Evolutionary conservation across 2,329 filamentous ascomycete genomes (phyloP).

Genomic region (Aurifilum marmelostoma): DNA sequence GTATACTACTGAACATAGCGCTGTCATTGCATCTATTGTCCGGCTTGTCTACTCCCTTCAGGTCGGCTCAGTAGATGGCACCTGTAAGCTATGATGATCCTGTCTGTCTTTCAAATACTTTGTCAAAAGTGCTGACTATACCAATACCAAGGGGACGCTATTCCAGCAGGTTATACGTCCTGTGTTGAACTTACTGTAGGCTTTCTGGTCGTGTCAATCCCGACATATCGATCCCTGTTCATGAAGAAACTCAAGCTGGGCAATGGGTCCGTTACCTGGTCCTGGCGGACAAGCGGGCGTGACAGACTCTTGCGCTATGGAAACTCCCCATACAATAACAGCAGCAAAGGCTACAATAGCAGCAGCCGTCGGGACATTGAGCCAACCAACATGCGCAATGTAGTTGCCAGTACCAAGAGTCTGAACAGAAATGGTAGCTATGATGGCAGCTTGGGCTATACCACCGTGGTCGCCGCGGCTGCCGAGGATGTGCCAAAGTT

Average conservation of each 20-base stretch:
- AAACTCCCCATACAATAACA: not conserved
- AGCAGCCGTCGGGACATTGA: not conserved
- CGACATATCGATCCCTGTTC: constrained; percentile 9
- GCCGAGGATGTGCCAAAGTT: not conserved
- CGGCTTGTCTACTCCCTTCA: not conserved
- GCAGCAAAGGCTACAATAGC: not conserved
- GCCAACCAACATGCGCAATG: too few species aligned
- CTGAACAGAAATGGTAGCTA: not conserved
- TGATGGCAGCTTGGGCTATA: not conserved
- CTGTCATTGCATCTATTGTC: not conserved
- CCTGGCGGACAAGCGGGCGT: not conserved
- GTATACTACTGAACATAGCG: not conserved
- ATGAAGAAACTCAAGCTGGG: not conserved
- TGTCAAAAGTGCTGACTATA: too few species aligned
- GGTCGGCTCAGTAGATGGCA: too few species aligned
- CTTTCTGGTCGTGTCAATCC: constrained; percentile 24
- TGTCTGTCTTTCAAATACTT: too few species aligned
- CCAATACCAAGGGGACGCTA: constrained; percentile 13
- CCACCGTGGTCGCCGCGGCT: not conserved
- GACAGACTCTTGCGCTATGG: not conserved
- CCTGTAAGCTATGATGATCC: too few species aligned
- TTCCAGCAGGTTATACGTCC: constrained; percentile 17
- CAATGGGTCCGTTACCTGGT: not conserved
- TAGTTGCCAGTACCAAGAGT: not conserved
- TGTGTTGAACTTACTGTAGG: constrained; percentile 15